phyloP scores from a whole-genome alignment of 2,329 filamentous ascomycete genomes.

The Aspergillus sp. region DNA sequence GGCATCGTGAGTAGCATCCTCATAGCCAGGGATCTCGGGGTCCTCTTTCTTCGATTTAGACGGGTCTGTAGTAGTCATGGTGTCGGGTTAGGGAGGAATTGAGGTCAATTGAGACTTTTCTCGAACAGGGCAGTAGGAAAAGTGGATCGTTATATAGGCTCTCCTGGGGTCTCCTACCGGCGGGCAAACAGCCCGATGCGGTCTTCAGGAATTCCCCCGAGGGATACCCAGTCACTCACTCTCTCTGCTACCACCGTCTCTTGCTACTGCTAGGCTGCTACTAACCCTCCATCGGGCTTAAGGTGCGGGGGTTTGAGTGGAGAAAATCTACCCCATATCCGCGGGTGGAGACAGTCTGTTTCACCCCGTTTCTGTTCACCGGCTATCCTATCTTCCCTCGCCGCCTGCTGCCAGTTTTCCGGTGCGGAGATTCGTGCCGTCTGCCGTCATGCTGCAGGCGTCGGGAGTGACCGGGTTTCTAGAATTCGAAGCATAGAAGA shows the following conservation, averaged over 20 bases:
- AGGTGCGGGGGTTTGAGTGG: background rate
- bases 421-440: background rate
- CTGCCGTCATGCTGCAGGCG: background rate
- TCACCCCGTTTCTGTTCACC: background rate
- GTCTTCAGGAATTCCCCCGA: background rate
- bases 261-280: too few species aligned
- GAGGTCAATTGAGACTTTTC: background rate
- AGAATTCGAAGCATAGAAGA: background rate
- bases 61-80: background rate
- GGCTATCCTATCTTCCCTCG: too few species aligned
- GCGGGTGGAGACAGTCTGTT: background rate
- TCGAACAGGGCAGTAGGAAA: background rate
- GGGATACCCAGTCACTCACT: too few species aligned
- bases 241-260: background rate
- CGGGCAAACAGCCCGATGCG: too few species aligned
- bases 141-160: background rate
- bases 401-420: background rate
- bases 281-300: background rate
- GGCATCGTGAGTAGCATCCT: conserved; percentile 19
- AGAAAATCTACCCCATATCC: background rate
- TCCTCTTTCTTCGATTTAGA: background rate
- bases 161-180: too few species aligned
- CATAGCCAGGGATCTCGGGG: background rate
- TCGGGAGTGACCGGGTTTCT: background rate
- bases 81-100: background rate